Base-by-base conservation (phyloP, 2,329 filamentous ascomycete species). In the Trichoderma endophyticum region DNA sequence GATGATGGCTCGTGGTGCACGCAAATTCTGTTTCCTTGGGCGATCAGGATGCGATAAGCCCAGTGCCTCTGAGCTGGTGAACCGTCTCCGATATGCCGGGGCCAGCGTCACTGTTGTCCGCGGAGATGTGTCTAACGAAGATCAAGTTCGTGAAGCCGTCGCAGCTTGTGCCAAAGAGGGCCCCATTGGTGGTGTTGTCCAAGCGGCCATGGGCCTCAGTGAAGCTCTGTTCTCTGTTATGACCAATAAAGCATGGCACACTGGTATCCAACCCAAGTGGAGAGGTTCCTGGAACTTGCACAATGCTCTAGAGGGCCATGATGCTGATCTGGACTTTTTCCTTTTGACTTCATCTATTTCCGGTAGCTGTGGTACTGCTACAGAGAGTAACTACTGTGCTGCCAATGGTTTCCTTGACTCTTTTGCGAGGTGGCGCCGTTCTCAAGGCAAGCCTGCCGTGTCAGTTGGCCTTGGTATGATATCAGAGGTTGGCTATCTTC, bases 361-460 rank as follows among this genome's bases (percentile, higher is more conserved):
- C 0, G 78, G 78, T n/a, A 73, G 80, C 6, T 71, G 81, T 8
- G 83, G 81, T 6, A 76, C 78, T 15, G 72, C 75, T 1, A 78
- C 77, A 1, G 83, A 84, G 73, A 76, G 79, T 64, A 83, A 82
- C 72, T 86, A 86, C 73, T 76, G 78, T 11, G 79, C 82, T 1
- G 83, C 78, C n/a, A 85, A 84, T 73, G 76, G 79, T 6, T 85
- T 81, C 75, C 76, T 83, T 64, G 80, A 84, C 43, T 76, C 78
- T 3, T 79, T 85, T 54, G 80, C 80, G 0, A 76, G 77, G 1
- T 78, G 77, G 34, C 75, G 79, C 18, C 73, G 75, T 5, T 56
- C 62, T 4, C 75, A 76, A 2, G 80, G 79, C 1, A 75, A 77
- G 43, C 12, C 78, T 1, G 78, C 77, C 3, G 74, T 77, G 0